Evolutionary conservation across 2,329 filamentous ascomycete genomes (phyloP).

Genomic region (Xylariaceae sp.): DNA sequence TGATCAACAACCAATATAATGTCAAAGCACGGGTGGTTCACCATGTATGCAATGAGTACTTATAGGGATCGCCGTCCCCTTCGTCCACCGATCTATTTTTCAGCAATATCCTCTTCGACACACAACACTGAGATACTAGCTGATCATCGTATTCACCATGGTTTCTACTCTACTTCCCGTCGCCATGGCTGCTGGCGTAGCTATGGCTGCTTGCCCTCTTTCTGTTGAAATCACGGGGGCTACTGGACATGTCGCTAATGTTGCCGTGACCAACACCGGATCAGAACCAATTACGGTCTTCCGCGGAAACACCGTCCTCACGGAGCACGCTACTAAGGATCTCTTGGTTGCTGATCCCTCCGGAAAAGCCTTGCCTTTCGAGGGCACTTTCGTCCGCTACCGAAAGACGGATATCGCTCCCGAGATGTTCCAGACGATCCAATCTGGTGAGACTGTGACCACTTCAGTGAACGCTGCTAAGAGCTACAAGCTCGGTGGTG

Average conservation of each 20-base stretch:
- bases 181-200: conserved; percentile 17
- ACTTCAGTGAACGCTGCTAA: conserved; percentile 15
- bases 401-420: conserved; percentile 8
- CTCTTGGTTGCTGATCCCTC: conserved; percentile 13
- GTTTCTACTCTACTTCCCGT: conserved; percentile 18
- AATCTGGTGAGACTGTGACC: conserved; percentile 17
- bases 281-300: conserved; percentile 17
- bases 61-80: conserved; percentile 5
- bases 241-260: conserved; percentile 12
- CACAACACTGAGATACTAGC: background rate
- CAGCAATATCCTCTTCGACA: conserved; percentile 2
- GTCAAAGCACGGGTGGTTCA: background rate
- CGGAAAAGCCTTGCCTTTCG: conserved; percentile 16
- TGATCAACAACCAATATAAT: background rate
- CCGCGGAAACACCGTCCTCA: conserved; percentile 19
- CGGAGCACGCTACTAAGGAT: conserved; percentile 18
- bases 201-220: conserved; percentile 20
- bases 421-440: conserved; percentile 19
- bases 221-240: conserved; percentile 16
- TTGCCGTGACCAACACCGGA: conserved; percentile 19
- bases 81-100: background rate
- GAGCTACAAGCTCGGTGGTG: conserved; percentile 15
- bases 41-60: conserved; percentile 7
- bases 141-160: conserved; percentile 9
- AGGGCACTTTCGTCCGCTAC: conserved; percentile 18